phyloP scores from a whole-genome alignment of 495 filamentous ascomycete species.

The Melanomma pulvis-pyrius region DNA sequence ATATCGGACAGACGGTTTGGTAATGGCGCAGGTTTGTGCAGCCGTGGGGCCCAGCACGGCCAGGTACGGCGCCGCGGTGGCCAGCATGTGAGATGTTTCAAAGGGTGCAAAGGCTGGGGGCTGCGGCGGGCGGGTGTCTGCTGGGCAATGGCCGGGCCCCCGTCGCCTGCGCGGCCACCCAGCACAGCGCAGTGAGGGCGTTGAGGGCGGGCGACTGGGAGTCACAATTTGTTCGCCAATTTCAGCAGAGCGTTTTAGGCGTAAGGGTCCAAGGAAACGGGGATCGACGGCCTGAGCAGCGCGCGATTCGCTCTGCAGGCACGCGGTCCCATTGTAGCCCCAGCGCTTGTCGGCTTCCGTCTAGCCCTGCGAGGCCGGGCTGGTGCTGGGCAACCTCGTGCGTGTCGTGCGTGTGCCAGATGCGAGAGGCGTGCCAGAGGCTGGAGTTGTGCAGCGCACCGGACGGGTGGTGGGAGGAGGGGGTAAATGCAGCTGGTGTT shows the following conservation, averaged over 20 bases:
- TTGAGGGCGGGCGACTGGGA: no score
- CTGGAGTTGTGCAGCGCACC: conserved; percentile 27
- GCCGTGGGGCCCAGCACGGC: neutral
- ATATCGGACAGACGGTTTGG: conserved; percentile 16
- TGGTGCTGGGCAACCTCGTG: conserved; percentile 6
- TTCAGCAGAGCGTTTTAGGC: neutral
- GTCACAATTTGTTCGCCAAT: neutral
- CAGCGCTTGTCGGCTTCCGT: conserved; percentile 1
- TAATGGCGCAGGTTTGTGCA: conserved; percentile 13
- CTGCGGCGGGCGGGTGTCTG: neutral
- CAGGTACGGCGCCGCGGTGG: neutral
- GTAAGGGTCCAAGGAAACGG: conserved; percentile 17
- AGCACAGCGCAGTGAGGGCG: no score
- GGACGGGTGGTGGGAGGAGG: neutral
- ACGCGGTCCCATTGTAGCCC: neutral
- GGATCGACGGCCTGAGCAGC: conserved; percentile 13
- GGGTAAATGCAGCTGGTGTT: neutral
- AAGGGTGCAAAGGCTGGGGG: no score
- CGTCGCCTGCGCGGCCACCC: neutral
- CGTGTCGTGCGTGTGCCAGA: neutral
- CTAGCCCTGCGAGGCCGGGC: conserved; percentile 16
- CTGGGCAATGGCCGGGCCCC: neutral
- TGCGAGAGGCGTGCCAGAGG: neutral
- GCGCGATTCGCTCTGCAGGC: neutral
- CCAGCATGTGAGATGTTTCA: neutral